Evolutionary conservation across 2,329 filamentous ascomycete genomes (phyloP), one percentile per base, ranked within the genome.

Genomic region (Penicillium sp.): DNA sequence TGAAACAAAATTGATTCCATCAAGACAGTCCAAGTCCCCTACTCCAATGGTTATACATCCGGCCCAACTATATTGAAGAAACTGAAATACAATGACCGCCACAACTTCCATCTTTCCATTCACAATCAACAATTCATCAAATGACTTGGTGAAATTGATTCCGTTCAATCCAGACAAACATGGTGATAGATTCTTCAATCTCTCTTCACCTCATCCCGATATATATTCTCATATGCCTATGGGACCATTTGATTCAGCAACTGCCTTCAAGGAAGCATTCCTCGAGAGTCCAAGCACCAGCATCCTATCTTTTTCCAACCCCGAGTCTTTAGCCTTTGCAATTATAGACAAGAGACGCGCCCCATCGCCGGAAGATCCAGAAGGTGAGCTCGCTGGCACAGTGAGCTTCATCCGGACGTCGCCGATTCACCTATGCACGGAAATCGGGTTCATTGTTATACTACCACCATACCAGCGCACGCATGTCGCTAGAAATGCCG

Each of bases 141-240:
- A 62, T 26, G 44, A 58, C 3, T 58, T 61, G 4, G 36, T 62
- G 8, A 65, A 65, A 33, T 58, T 65, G 12, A 42, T 53, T 18
- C 58, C 61, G 0, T 57, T 64, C 34, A 49, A 62, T 15, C 60
- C 54, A n/a, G 46, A 54, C 6, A 41, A 42, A 5, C 59, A 62
- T 29, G 47, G 44, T 10, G 31, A 47, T 1, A 52, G 53, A 1
- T 61, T 61, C 44, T 59, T 55, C 42, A 48, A 31, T 7, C 42
- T 49, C 9, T 60, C 57, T 6, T 49, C 45, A 2, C 6, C 29
- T 2, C 44, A 58, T n/a, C 51, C 59, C 6, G 51, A 55, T 23
- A n/a, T 62, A 24, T 62, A 60, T 26, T 28, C 50, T 4, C 52
- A 62, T 16, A 55, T 62, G 42, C 56, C 49, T 6, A 44, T 53